phyloP scores from a whole-genome alignment of 225 moss, liverwort and hornwort species.

The Anthoceros angustus region DNA sequence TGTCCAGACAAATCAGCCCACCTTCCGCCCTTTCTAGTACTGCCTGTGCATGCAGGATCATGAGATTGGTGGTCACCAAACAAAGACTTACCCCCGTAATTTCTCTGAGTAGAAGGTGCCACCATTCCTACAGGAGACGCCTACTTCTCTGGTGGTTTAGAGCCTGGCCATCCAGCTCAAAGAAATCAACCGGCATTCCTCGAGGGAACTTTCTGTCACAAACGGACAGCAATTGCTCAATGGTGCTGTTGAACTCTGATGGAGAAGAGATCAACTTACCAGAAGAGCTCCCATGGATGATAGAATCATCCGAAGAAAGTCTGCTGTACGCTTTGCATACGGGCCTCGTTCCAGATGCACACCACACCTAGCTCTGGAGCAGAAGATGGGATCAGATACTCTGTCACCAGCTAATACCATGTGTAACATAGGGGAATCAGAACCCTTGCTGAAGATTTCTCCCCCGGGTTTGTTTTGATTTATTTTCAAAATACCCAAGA shows the following conservation, averaged over 20 bases:
- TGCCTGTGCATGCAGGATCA: background rate
- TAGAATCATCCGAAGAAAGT: constrained; percentile 86
- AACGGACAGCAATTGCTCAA: background rate
- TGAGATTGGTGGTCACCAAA: background rate
- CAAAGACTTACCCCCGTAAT: constrained; percentile 48
- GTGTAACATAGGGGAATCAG: too few species aligned
- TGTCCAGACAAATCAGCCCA: too few species aligned
- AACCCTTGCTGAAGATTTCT: too few species aligned
- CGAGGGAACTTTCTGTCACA: too few species aligned
- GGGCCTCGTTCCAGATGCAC: constrained; percentile 73
- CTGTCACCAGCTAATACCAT: too few species aligned
- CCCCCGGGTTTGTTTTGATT: too few species aligned
- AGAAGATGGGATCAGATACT: background rate
- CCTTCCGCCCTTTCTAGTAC: too few species aligned
- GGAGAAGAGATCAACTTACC: constrained; percentile 21
- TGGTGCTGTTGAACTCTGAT: too few species aligned
- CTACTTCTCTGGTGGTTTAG: constrained; percentile 84
- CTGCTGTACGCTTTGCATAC: constrained; percentile 61
- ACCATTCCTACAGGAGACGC: constrained; percentile 78
- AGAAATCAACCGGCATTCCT: constrained; percentile 78
- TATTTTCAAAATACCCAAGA: too few species aligned
- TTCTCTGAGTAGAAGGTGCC: constrained; percentile 66
- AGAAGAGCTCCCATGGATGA: constrained; percentile 44
- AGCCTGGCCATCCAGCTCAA: constrained; percentile 79
- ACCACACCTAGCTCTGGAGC: constrained; percentile 74